Evolutionary conservation across 371 early-diverging fungal species (phyloP).

Genomic region (Mucor racemosus): DNA sequence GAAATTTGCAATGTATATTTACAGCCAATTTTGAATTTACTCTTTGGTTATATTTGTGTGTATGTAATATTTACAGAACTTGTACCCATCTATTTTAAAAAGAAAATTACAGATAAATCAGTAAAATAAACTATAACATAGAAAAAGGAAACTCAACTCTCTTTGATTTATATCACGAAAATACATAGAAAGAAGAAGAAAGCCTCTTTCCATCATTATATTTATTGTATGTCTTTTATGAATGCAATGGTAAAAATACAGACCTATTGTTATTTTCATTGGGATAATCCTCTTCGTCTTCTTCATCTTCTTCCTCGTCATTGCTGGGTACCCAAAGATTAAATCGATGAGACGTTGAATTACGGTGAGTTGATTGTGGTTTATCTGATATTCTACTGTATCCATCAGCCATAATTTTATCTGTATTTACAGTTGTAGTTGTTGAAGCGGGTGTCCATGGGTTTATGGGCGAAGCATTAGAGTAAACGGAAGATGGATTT

Average conservation of each 20-base stretch:
- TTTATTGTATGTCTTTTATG: neutral
- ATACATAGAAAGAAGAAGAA: neutral
- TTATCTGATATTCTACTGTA: constrained; percentile 14
- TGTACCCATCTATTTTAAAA: constrained; percentile 11
- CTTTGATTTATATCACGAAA: neutral
- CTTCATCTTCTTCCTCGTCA: neutral
- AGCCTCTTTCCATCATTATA: neutral
- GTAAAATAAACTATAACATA: neutral
- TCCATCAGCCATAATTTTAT: neutral
- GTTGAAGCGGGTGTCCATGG: constrained; percentile 9
- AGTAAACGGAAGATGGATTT: neutral
- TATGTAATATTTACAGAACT: constrained; percentile 17
- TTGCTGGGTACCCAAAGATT: constrained; percentile 27
- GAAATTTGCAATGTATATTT: neutral
- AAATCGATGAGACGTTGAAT: constrained; percentile 17
- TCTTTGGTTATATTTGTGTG: too few species aligned
- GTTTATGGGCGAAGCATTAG: constrained; percentile 4
- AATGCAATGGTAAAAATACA: constrained; percentile 17
- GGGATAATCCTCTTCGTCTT: neutral
- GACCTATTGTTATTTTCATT: constrained; percentile 6
- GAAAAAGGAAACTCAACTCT: neutral
- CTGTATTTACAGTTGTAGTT: neutral
- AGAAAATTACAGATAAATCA: neutral
- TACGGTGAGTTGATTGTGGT: constrained; percentile 8
- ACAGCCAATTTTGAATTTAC: neutral